A percentile compares a stretch with the other conserved stretches of the same genome.
phyloP scores from a whole-genome alignment of 2,329 filamentous ascomycete genomes.

The Aspergillus texensis region DNA sequence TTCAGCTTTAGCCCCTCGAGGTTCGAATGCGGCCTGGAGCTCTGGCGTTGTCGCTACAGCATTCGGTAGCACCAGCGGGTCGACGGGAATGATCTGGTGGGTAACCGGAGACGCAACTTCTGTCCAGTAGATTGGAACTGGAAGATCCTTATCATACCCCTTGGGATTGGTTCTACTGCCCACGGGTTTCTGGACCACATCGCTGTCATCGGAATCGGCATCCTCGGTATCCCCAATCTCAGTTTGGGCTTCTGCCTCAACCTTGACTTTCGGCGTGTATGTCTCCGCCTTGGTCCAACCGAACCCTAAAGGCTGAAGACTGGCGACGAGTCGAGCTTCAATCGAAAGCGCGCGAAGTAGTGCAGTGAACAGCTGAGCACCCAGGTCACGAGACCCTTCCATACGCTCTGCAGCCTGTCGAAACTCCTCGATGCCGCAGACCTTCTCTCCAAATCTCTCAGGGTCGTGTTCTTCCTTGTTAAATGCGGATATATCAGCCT shows the following conservation, averaged over 20 bases:
- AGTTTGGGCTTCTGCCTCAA: conserved; percentile 11
- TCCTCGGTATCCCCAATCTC: conserved; percentile 15
- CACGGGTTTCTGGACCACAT: conserved; percentile 22
- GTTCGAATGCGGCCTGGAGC: conserved; percentile 74
- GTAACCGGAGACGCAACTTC: conserved; percentile 84
- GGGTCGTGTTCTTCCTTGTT: conserved; percentile 64
- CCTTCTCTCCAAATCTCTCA: conserved; percentile 73
- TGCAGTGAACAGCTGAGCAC: conserved; percentile 86
- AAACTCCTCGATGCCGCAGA: conserved; percentile 69
- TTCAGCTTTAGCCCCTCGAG: conserved; percentile 79
- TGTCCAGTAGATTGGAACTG: conserved; percentile 89
- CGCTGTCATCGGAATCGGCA: conserved; percentile 24
- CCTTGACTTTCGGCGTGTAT: conserved; percentile 53
- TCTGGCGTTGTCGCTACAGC: conserved; percentile 73
- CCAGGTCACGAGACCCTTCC: conserved; percentile 82
- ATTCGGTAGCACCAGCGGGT: conserved; percentile 68
- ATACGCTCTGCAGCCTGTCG: conserved; percentile 68
- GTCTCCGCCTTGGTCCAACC: conserved; percentile 89
- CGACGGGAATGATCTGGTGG: conserved; percentile 76
- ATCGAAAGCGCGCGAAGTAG: conserved; percentile 78
- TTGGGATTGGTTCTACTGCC: conserved; percentile 45
- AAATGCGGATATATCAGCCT: conserved; percentile 73
- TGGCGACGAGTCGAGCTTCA: conserved; percentile 81
- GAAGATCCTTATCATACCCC: conserved; percentile 73
- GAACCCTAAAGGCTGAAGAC: conserved; percentile 82